Conservation (phyloP, 2,329 filamentous ascomycete species). For the Cryphonectria japonica region DNA sequence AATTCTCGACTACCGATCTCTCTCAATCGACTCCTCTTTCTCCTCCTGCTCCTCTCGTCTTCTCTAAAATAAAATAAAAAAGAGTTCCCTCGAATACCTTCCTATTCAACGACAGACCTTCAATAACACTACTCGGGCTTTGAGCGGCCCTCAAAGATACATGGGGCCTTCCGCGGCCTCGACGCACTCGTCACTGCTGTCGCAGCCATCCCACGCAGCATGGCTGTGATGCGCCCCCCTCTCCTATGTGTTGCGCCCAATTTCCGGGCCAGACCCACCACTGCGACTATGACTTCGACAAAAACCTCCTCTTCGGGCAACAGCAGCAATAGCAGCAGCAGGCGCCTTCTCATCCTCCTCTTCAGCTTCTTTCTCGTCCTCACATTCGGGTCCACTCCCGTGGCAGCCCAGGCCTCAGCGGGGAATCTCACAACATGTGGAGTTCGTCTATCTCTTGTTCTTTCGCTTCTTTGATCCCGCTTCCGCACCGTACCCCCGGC, state of each 20-base stretch:
- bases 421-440: constrained; percentile 18
- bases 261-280: neutral
- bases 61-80: too few species aligned
- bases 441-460: constrained; percentile 13
- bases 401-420: constrained; percentile 18
- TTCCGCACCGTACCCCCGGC: neutral
- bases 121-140: neutral
- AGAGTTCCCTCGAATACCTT: too few species aligned
- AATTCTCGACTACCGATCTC: neutral
- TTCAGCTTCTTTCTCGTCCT: constrained; percentile 16
- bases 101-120: too few species aligned
- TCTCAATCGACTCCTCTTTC: neutral
- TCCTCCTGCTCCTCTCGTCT: too few species aligned
- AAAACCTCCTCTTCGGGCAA: neutral
- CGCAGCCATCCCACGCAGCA: neutral
- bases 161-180: neutral
- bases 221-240: neutral
- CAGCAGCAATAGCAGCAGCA: neutral
- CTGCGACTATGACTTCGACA: neutral
- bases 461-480: neutral
- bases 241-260: neutral
- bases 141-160: neutral
- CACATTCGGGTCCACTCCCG: constrained; percentile 2
- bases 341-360: neutral
- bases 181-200: neutral